Evolutionary conservation across 2,329 filamentous ascomycete genomes (phyloP), one percentile per base, ranked within the genome.

Genomic region (Lecanosticta acicola): DNA sequence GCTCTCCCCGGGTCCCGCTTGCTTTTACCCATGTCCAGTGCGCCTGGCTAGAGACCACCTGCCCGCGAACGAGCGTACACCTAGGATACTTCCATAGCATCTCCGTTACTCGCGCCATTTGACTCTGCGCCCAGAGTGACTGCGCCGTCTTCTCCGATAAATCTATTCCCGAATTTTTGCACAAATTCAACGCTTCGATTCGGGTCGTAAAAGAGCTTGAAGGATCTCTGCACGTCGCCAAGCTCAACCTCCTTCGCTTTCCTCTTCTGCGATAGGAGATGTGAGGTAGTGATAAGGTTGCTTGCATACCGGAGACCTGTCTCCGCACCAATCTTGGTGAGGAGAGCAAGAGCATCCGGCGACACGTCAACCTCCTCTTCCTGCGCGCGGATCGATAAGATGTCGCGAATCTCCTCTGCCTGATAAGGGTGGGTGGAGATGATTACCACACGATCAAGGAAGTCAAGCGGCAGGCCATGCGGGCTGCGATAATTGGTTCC

Each of bases 291-390:
- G 69, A 98, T 96, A 45, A 98, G 82, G 66, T 98, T 96, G 72
- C 88, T 94, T n/a, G 90, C 91, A 66, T 98, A 98, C 58, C 93
- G 79, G 41, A 98, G 76, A 18, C 91, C 91, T 1, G 89, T 84
- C 68, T 98, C 93, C 61, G 90, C 80, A 21, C 90, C 93, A 59
- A 97, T 94, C 75, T 97, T 97, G 51, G 93, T 94, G 32, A 98
- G 79, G 11, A 98, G 78, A 1, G 90, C 90, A 10, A 98, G 78
- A 0, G 93, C 91, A 64, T 97, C 90, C 4, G 90, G 78, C 0
- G 87, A 87, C 26, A 96, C 72, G 53, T 98, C 93, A 39, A 98
- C 84, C 66, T 98, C 93, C 66, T 98, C 93, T 68, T 98, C 93
- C 64, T 91, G 85, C 8, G 93, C 93, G 49, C 93, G 83, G 66